Evolutionary conservation across 352 stramenopile genomes (phyloP), one percentile per base, ranked within the genome.

Genomic region (Phytophthora colocasiae): DNA sequence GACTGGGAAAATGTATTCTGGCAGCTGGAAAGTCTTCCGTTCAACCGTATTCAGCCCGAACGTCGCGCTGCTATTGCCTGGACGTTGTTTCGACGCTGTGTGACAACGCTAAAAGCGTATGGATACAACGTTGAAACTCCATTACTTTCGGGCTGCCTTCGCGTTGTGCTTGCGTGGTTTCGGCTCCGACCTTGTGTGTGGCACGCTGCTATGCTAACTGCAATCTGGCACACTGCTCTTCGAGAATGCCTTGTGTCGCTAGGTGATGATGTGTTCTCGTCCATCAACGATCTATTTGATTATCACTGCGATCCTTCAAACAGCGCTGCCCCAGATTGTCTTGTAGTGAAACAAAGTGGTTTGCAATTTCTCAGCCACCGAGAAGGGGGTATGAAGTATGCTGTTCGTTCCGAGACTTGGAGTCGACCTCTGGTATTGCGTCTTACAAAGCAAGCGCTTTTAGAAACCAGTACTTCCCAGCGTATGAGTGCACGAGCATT

Each of bases 121-220:
- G 58, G 59, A 32, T 71, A 76, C 54, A 55, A 51, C 15, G 66
- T 88, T 7, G 84, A 93, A 58, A 69, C 60, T 24, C 63, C 58
- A 19, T 63, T 95, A 46, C 78, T 93, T 17, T 50, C 65, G 26
- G 80, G 79, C 10, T 81, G 75, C 31, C 63, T 90, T 22, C 54
- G 53, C 0, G 71, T 93, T 7, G 78, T 83, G 19, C 68, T 90
- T 15, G 57, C 72, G 17, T 95, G 87, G 87, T 87, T 89, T 62
- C 61, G 77, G 52, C 60, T 56, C 15, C 66, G 75, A 6, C 81
- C 87, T 12, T 90, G 84, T 49, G 80, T 83, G 27, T 95, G 87
- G 87, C 84, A 95, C 50, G 84, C 79, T 19, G 69, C 61, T 29
- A 74, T 85, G 61, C 59, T 91, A 14, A 73, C 77, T 29, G 69